Conservation (phyloP, 2,329 filamentous ascomycete species). For the Xylaria polymorpha region DNA sequence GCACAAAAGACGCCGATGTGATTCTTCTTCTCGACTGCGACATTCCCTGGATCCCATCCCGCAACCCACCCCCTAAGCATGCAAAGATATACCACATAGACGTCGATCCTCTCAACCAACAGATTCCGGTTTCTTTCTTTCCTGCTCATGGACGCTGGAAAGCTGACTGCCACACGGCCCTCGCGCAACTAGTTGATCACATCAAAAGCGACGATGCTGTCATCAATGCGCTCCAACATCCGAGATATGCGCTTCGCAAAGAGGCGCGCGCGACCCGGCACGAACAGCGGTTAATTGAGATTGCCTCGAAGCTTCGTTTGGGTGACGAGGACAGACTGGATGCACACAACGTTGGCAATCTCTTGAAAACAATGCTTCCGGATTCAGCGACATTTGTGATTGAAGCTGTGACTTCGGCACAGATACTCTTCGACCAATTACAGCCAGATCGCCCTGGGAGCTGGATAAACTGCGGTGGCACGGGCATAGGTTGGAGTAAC, state of each 20-base stretch:
- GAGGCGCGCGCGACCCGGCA: slow-evolving; percentile 36
- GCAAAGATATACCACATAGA: slow-evolving; percentile 74
- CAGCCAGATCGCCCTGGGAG: slow-evolving; percentile 74
- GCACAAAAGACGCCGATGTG: slow-evolving; percentile 70
- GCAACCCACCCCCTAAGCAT: slow-evolving; percentile 65
- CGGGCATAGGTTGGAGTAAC: slow-evolving; percentile 83
- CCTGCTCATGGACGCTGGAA: slow-evolving; percentile 63
- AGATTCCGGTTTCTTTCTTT: slow-evolving; percentile 69
- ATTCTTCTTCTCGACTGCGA: slow-evolving; percentile 76
- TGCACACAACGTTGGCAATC: slow-evolving; percentile 42
- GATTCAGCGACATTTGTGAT: slow-evolving; percentile 75
- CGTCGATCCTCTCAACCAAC: slow-evolving; percentile 73
- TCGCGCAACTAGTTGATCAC: slow-evolving; percentile 49
- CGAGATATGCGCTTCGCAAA: slow-evolving; percentile 49
- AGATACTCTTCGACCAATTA: slow-evolving; percentile 76
- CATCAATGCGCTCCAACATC: slow-evolving; percentile 30
- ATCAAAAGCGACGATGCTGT: slow-evolving; percentile 38
- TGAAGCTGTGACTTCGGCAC: slow-evolving; percentile 80
- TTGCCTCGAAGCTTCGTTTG: slow-evolving; percentile 41
- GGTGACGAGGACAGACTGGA: slow-evolving; percentile 41
- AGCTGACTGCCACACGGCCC: slow-evolving; percentile 60
- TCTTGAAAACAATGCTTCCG: slow-evolving; percentile 41
- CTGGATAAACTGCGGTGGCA: slow-evolving; percentile 85
- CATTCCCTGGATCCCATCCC: slow-evolving; percentile 75
- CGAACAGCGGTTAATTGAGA: slow-evolving; percentile 40